Percentiles rank a stretch among this genome's conserved stretches.
phyloP scores from a whole-genome alignment of 768 basidiomycete genomes.

The Rhodosporidiobolus odoratus region DNA sequence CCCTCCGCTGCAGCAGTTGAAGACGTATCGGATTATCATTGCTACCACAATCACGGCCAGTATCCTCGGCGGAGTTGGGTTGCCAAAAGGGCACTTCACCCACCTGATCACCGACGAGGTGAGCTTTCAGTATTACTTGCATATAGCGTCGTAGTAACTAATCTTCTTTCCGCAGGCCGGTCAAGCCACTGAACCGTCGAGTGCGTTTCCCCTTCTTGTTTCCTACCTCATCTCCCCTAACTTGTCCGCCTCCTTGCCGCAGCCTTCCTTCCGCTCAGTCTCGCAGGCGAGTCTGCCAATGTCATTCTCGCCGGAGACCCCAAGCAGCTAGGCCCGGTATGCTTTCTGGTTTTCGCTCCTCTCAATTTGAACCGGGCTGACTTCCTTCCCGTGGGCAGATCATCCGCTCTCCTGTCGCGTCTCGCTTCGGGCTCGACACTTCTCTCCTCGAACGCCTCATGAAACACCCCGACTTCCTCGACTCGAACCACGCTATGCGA shows the following conservation, averaged over 20 bases:
- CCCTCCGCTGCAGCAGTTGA: conserved; percentile 32
- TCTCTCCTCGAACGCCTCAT: conserved; percentile 47
- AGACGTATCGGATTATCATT: conserved; percentile 43
- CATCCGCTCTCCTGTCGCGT: conserved; percentile 41
- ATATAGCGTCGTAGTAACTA: background rate
- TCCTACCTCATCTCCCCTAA: fast-evolving
- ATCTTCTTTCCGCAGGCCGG: conserved; percentile 1
- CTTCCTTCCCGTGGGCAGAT: background rate
- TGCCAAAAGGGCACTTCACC: conserved; percentile 7
- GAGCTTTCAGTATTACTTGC: background rate
- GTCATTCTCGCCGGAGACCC: conserved; percentile 46
- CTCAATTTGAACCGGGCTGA: background rate
- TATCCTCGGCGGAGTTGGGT: conserved; percentile 8
- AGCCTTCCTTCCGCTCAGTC: conserved; percentile 23
- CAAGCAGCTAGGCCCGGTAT: conserved; percentile 46
- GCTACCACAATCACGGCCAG: conserved; percentile 38
- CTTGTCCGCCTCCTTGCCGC: background rate
- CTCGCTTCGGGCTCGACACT: conserved; percentile 40
- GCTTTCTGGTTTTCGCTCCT: background rate
- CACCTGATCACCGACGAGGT: conserved; percentile 32
- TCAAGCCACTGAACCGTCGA: conserved; percentile 19
- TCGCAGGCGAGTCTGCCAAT: conserved; percentile 20
- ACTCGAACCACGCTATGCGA: background rate
- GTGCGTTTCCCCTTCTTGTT: conserved; percentile 5
- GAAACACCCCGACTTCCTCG: conserved; percentile 38